phyloP scores from a whole-genome alignment of 192 early-diverging fungal species.

The Gigaspora rosea region DNA sequence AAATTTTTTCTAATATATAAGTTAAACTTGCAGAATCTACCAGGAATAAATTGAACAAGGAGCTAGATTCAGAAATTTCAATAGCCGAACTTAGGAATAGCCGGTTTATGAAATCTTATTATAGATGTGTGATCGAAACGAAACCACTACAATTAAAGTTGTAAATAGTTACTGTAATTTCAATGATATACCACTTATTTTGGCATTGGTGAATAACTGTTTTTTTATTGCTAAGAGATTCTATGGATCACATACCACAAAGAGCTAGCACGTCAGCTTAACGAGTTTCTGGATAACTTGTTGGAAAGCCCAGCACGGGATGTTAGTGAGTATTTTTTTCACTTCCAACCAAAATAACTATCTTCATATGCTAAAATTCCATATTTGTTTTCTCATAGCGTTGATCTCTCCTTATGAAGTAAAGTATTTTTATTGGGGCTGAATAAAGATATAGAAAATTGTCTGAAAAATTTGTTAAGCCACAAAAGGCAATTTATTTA shows the following conservation, averaged over 20 bases:
- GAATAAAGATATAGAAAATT: no score
- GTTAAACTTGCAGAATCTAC: constrained; percentile 70
- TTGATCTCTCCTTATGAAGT: constrained; percentile 94
- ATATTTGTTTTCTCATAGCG: constrained; percentile 44
- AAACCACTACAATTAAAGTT: no score
- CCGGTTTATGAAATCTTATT: constrained; percentile 35
- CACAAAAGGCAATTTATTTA: no score
- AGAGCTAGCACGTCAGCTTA: constrained; percentile 84
- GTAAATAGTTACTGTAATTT: no score
- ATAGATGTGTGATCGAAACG: no score
- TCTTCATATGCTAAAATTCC: background rate
- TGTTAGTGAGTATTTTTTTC: constrained; percentile 55
- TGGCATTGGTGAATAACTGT: background rate
- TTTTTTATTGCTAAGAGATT: constrained; percentile 53
- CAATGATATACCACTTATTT: no score
- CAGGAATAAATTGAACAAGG: constrained; percentile 54
- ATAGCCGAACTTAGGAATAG: constrained; percentile 79
- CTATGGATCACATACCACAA: constrained; percentile 88
- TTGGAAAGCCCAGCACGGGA: constrained; percentile 81
- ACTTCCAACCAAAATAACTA: no score
- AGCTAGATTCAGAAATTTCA: constrained; percentile 35
- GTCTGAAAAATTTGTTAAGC: no score
- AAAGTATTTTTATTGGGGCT: no score
- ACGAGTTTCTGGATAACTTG: constrained; percentile 76
- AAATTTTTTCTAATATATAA: constrained; percentile 35